These are phyloP conservation scores for Spatholobus suberectus DNA, from an alignment of 306 rosid species.

Conservation along the genomic window DNA sequence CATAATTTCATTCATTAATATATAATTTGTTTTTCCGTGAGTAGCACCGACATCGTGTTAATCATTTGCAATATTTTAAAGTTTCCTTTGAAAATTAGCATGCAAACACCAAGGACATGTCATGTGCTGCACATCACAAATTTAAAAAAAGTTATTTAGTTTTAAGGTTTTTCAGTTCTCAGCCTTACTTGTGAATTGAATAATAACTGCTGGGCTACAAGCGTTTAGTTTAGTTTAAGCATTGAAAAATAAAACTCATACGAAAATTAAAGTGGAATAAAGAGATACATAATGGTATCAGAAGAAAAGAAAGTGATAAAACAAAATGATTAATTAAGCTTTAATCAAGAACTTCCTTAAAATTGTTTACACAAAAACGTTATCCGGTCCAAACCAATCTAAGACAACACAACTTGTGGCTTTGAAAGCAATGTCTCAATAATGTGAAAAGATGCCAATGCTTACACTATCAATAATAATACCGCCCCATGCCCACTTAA, in stretches of 20 bases:
- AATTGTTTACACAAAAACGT: conserved; percentile 4
- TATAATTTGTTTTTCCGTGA: not conserved
- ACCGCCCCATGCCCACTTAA: not conserved
- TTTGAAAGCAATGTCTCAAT: conserved; percentile 8
- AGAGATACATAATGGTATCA: not conserved
- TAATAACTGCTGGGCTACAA: not conserved
- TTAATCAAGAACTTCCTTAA: not conserved
- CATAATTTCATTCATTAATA: not conserved
- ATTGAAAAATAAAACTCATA: not conserved
- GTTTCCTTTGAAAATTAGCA: conserved; percentile 16
- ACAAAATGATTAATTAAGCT: not conserved
- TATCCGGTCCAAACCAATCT: not conserved
- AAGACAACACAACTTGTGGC: not conserved
- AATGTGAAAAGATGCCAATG: not conserved
- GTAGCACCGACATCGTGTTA: not conserved
- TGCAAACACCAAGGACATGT: not conserved
- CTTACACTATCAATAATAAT: not conserved
- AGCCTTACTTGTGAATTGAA: not conserved
- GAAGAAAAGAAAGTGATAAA: conserved; percentile 16
- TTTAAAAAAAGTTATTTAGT: not conserved
- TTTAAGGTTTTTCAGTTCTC: not conserved
- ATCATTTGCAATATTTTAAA: conserved; percentile 25
- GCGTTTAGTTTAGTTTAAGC: not conserved
- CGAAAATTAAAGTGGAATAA: not conserved
- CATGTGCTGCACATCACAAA: not conserved